Percentiles rank a stretch among this genome's conserved stretches.
Conservation (phyloP, 1,284 basidiomycete genomes). For the Trametes versicolor region DNA sequence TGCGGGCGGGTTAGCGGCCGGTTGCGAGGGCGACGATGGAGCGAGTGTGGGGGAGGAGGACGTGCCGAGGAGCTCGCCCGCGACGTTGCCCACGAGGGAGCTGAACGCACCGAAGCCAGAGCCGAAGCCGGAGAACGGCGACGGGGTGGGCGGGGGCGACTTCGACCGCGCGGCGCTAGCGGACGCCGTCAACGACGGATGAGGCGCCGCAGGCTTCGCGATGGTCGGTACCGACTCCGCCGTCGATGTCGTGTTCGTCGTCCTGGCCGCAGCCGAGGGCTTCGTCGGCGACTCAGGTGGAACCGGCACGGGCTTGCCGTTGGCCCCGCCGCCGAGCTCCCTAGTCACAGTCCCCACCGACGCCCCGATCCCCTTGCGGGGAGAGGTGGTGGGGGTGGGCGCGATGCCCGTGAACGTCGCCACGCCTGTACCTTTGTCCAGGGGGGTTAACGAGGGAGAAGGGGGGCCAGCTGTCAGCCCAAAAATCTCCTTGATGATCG, state of each 20-base stretch:
- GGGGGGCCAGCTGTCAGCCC: conserved; percentile 39
- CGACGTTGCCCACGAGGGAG: conserved; percentile 28
- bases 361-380: conserved; percentile 17
- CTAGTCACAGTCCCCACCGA: conserved; percentile 10
- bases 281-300: conserved; percentile 25
- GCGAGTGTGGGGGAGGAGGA: conserved; percentile 27
- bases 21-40: conserved; percentile 22
- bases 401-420: conserved; percentile 32
- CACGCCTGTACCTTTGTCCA: conserved; percentile 35
- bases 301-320: conserved; percentile 1
- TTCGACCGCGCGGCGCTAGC: conserved; percentile 4
- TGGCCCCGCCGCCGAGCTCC: conserved; percentile 13
- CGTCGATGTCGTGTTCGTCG: conserved; percentile 13
- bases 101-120: conserved; percentile 19
- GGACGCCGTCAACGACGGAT: conserved; percentile 19
- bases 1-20: conserved; percentile 21
- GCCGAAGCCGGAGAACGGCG: conserved; percentile 26
- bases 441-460: conserved; percentile 43
- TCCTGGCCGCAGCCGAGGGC: conserved; percentile 9
- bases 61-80: conserved; percentile 30
- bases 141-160: conserved; percentile 15
- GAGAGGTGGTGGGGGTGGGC: conserved; percentile 25
- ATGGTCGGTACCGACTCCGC: conserved; percentile 24
- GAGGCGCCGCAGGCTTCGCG: conserved; percentile 22
- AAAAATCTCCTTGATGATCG: conserved; percentile 47